Percentiles rank a stretch among this genome's conserved stretches.
Evolutionary conservation across 1,284 basidiomycete species (phyloP).

Genomic region (Apiotrichum gracile): DNA sequence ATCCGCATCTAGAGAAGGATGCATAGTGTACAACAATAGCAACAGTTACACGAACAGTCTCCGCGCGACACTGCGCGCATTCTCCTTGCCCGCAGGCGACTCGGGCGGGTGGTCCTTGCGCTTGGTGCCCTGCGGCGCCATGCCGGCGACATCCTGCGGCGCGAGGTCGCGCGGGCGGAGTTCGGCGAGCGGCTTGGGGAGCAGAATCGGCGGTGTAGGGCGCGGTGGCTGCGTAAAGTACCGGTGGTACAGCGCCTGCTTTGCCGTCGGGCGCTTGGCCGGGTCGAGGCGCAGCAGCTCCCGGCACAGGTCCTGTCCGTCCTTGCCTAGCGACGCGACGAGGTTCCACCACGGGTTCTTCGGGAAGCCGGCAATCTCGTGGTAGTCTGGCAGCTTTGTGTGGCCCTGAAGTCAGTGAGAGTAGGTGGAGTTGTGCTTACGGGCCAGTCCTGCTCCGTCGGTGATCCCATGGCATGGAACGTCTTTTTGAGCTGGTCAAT

Average conservation of each 20-base stretch:
- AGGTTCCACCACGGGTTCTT: constrained; percentile 61
- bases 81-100: neutral
- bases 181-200: constrained; percentile 45
- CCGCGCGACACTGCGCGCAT: constrained; percentile 11
- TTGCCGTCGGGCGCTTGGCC: constrained; percentile 70
- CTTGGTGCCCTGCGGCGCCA: constrained; percentile 2
- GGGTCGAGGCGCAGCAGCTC: constrained; percentile 84
- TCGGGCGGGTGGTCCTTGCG: constrained; percentile 7
- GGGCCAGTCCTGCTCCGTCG: constrained; percentile 95
- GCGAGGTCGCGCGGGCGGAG: constrained; percentile 41
- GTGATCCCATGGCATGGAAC: constrained; percentile 89
- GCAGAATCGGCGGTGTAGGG: constrained; percentile 36
- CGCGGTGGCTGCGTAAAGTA: constrained; percentile 41
- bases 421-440: constrained; percentile 49
- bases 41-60: constrained; percentile 15
- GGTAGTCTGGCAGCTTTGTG: constrained; percentile 81
- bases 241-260: constrained; percentile 50
- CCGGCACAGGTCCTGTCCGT: constrained; percentile 76
- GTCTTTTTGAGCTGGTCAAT: constrained; percentile 94
- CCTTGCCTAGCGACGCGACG: constrained; percentile 83
- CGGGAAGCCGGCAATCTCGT: constrained; percentile 71
- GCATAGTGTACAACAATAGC: constrained; percentile 18
- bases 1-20: neutral
- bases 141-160: constrained; percentile 30
- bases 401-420: constrained; percentile 59